phyloP scores from a whole-genome alignment of 768 basidiomycete species.

The Lenzites betulinus region DNA sequence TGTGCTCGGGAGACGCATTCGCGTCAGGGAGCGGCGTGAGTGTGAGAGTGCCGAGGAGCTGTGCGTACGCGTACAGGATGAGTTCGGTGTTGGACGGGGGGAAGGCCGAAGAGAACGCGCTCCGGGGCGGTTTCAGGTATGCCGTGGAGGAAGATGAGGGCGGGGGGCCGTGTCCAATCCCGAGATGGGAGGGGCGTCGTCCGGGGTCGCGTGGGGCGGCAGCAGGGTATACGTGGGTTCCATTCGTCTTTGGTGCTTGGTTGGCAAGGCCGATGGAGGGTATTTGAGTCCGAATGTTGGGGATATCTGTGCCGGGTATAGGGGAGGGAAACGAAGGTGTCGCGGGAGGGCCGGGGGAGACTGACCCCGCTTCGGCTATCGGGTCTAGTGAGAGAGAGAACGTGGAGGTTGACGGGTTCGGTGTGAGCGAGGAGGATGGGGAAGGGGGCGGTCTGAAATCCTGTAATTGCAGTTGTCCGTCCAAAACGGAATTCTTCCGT shows the following conservation, averaged over 20 bases:
- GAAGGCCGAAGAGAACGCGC: conserved; percentile 46
- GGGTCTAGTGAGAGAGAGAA: conserved; percentile 39
- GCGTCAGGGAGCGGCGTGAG: conserved; percentile 51
- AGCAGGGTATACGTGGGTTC: conserved; percentile 38
- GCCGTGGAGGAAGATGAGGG: conserved; percentile 22
- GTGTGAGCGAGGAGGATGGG: conserved; percentile 25
- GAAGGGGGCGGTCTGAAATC: conserved; percentile 24
- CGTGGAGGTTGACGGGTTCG: conserved; percentile 34
- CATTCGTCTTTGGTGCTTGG: conserved; percentile 20
- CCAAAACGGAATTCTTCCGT: conserved; percentile 68
- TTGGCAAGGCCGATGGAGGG: conserved; percentile 1
- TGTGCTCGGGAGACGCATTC: conserved; percentile 47
- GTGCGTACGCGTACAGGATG: conserved; percentile 84
- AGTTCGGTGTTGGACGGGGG: conserved; percentile 59
- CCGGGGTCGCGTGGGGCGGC: conserved; percentile 21
- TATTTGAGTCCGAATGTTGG: conserved; percentile 23
- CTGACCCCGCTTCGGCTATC: conserved; percentile 32
- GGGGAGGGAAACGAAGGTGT: conserved; percentile 32
- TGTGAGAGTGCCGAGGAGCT: conserved; percentile 68
- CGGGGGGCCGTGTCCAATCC: conserved; percentile 48
- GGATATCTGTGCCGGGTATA: conserved; percentile 8
- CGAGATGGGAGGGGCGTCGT: conserved; percentile 43
- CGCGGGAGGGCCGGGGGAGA: conserved; percentile 30
- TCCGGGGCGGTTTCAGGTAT: conserved; percentile 31
- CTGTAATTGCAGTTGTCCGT: conserved; percentile 44